These are phyloP conservation scores for Cardamine chenopodiifolia DNA, from an alignment of 345 rosid species.

Conservation along the genomic window DNA sequence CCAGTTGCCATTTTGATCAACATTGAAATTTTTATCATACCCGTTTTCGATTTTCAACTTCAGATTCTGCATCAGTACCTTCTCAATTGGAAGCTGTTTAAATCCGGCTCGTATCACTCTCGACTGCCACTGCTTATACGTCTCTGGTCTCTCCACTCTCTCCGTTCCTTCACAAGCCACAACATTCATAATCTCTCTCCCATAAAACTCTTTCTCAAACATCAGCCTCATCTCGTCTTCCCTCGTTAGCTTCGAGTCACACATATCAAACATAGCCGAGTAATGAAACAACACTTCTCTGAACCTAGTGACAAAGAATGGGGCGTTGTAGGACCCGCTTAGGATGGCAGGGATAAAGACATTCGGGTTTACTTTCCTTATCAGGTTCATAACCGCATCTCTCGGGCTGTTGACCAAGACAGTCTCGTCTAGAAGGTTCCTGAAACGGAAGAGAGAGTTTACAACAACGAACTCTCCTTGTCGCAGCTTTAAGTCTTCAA, in stretches of 20 bases:
- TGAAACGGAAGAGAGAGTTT: slow-evolving; percentile 60
- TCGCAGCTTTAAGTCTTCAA: slow-evolving; percentile 59
- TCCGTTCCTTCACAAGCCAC: slow-evolving; percentile 79
- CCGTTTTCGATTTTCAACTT: slow-evolving; percentile 43
- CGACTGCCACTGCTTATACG: slow-evolving; percentile 77
- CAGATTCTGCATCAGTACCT: slow-evolving; percentile 49
- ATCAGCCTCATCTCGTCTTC: slow-evolving; percentile 59
- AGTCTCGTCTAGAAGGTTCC: slow-evolving; percentile 73
- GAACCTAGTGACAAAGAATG: slow-evolving; percentile 77
- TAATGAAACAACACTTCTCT: slow-evolving; percentile 78
- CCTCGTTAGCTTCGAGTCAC: slow-evolving; percentile 50
- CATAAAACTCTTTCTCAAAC: slow-evolving; percentile 66
- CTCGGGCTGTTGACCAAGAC: slow-evolving; percentile 59
- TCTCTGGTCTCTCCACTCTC: slow-evolving; percentile 85
- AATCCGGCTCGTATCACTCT: slow-evolving; percentile 68
- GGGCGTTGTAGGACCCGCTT: slow-evolving; percentile 68
- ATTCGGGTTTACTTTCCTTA: slow-evolving; percentile 61
- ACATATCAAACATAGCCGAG: slow-evolving; percentile 68
- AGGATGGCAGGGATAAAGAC: slow-evolving; percentile 49
- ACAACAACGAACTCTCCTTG: slow-evolving; percentile 61
- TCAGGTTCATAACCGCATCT: slow-evolving; percentile 57
- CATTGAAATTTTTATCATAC: slow-evolving; percentile 57
- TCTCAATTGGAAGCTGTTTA: slow-evolving; percentile 57
- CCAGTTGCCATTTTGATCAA: slow-evolving; percentile 64
- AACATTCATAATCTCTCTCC: slow-evolving; percentile 62